phyloP scores from a whole-genome alignment of 306 rosid genomes.

The Lithocarpus polystachyus region DNA sequence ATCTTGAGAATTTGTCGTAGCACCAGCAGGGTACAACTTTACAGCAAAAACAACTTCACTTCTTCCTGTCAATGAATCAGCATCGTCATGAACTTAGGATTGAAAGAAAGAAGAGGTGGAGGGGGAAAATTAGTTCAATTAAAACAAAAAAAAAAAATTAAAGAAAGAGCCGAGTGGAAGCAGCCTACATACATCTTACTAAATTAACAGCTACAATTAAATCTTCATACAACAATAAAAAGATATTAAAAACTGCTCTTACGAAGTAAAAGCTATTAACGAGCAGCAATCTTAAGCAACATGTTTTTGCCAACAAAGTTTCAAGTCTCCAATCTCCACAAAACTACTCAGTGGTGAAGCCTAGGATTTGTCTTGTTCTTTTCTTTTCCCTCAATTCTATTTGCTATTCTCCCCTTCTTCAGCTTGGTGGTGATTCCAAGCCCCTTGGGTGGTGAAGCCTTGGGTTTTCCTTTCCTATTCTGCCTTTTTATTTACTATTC shows the following conservation, averaged over 20 bases:
- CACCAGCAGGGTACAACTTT: conserved; percentile 94
- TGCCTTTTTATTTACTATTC: too few species aligned
- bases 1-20: conserved; percentile 92
- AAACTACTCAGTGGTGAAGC: too few species aligned
- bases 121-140: not conserved
- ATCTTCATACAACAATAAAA: not conserved
- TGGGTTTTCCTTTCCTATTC: too few species aligned
- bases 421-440: too few species aligned
- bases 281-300: not conserved
- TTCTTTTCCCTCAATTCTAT: too few species aligned
- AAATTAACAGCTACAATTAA: not conserved
- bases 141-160: not conserved
- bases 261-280: not conserved
- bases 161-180: not conserved
- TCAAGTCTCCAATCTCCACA: not conserved
- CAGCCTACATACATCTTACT: not conserved
- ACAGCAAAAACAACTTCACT: conserved; percentile 77
- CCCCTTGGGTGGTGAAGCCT: too few species aligned
- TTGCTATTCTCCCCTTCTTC: too few species aligned
- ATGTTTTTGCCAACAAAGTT: not conserved
- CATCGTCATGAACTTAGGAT: conserved; percentile 7
- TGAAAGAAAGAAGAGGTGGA: not conserved
- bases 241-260: not conserved
- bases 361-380: too few species aligned
- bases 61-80: conserved; percentile 44